Evolutionary conservation across 768 basidiomycete species (phyloP).

Genomic region (Guyanaporus albipodus): DNA sequence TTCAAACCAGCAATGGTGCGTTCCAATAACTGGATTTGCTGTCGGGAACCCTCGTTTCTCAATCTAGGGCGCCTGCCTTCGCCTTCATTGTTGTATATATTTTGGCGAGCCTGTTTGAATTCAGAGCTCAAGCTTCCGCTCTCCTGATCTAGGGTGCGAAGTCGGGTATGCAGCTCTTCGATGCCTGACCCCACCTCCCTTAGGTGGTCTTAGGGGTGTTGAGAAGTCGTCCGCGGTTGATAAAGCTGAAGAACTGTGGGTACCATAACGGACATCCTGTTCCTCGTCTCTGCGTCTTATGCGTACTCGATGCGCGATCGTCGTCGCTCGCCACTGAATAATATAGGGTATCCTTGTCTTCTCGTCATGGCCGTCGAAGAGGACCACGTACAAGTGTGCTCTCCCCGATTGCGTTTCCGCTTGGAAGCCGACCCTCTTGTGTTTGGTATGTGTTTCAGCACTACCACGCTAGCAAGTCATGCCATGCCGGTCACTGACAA

Average conservation of each 20-base stretch:
- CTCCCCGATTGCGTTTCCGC: not conserved
- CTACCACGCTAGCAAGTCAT: no score
- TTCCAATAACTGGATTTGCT: slow-evolving; percentile 12
- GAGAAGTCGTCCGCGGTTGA: not conserved
- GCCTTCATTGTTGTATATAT: not conserved
- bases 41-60: not conserved
- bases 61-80: not conserved
- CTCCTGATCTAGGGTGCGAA: slow-evolving; percentile 10
- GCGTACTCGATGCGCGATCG: not conserved
- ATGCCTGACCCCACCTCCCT: slow-evolving; percentile 3
- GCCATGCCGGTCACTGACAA: no score
- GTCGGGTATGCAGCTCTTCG: slow-evolving; percentile 6
- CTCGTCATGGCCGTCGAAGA: no score
- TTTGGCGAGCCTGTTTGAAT: not conserved
- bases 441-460: slow-evolving; percentile 18
- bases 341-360: not conserved
- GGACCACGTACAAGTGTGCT: not conserved
- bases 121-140: slow-evolving; percentile 6
- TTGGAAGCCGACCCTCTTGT: slow-evolving; percentile 5
- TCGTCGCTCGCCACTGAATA: slow-evolving; percentile 4
- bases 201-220: slow-evolving; percentile 9
- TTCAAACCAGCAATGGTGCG: not conserved
- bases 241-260: not conserved
- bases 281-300: not conserved
- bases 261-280: slow-evolving; percentile 8